phyloP scores from a whole-genome alignment of 208 protist species.

The Trypanosoma cruzi region DNA sequence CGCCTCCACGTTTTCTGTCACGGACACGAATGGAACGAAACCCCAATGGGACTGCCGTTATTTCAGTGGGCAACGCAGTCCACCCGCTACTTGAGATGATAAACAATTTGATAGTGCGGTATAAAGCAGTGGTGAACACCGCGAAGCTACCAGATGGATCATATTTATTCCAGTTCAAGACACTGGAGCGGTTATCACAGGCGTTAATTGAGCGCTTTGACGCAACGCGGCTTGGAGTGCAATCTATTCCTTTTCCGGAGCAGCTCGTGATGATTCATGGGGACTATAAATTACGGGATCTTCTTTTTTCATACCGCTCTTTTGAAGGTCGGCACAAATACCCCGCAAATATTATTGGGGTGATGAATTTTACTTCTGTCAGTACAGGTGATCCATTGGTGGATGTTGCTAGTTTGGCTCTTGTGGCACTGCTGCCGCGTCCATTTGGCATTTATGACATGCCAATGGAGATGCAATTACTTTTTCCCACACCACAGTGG shows the following conservation, averaged over 20 bases:
- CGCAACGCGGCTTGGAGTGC: slow-evolving; percentile 49
- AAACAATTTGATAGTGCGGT: slow-evolving; percentile 41
- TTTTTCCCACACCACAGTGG: slow-evolving; percentile 58
- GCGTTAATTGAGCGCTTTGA: slow-evolving; percentile 49
- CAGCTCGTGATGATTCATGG: slow-evolving; percentile 63
- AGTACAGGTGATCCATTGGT: slow-evolving; percentile 63
- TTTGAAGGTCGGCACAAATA: slow-evolving; percentile 77
- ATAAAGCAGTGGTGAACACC: slow-evolving; percentile 32
- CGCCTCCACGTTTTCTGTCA: slow-evolving; percentile 57
- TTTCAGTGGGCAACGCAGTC: slow-evolving; percentile 6
- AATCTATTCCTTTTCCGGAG: slow-evolving; percentile 54
- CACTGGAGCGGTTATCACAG: slow-evolving; percentile 45
- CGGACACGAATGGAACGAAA: slow-evolving; percentile 32
- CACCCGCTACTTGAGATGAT: slow-evolving; percentile 55
- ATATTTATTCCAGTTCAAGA: slow-evolving; percentile 24
- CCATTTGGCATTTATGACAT: slow-evolving; percentile 61
- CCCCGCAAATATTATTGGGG: slow-evolving; percentile 50
- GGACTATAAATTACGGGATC: slow-evolving; percentile 51
- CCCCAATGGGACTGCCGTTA: slow-evolving; percentile 12
- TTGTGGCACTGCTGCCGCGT: slow-evolving; percentile 45
- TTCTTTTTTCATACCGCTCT: slow-evolving; percentile 73
- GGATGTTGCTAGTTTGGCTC: slow-evolving; percentile 61
- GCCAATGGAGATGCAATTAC: slow-evolving; percentile 37
- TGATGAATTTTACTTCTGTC: slow-evolving; percentile 57
- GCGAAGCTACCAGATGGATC: slow-evolving; percentile 21